Conservation (phyloP, 1,139 yeast species). For the Saccharomycopsis hybrid region DNA sequence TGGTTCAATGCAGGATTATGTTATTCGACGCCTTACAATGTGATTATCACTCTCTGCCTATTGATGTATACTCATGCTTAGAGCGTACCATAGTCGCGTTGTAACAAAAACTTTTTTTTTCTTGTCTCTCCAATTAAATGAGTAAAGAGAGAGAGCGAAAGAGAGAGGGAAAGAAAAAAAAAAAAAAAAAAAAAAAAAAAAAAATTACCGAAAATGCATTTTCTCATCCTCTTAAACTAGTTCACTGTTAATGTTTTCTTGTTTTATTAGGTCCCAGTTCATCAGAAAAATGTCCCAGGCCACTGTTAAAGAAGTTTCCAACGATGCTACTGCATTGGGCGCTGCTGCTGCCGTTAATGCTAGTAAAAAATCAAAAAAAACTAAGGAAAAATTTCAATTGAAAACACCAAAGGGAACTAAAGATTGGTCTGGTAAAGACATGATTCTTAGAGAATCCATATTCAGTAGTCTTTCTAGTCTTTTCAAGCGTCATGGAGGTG, state of each 20-base stretch:
- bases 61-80: too few relatives aligned
- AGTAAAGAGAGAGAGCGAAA: too few relatives aligned
- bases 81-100: too few relatives aligned
- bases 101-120: too few relatives aligned
- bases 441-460: slow-evolving; percentile 87
- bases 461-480: slow-evolving; percentile 64
- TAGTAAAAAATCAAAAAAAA: slow-evolving; percentile 4
- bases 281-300: slow-evolving; percentile 18
- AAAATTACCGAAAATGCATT: too few relatives aligned
- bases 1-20: too few relatives aligned
- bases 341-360: slow-evolving; percentile 18
- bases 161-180: too few relatives aligned
- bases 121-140: too few relatives aligned
- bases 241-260: neutral
- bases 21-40: too few relatives aligned
- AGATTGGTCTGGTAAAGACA: slow-evolving; percentile 97
- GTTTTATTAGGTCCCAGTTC: neutral
- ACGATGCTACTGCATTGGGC: slow-evolving; percentile 20
- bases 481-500: slow-evolving; percentile 95
- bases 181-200: too few relatives aligned
- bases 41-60: too few relatives aligned
- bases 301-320: slow-evolving; percentile 12
- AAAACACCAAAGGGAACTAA: slow-evolving; percentile 97
- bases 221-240: too few relatives aligned
- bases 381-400: slow-evolving; percentile 53